Conservation (phyloP, 179 eudicot species). For the Beta corolliflora region DNA sequence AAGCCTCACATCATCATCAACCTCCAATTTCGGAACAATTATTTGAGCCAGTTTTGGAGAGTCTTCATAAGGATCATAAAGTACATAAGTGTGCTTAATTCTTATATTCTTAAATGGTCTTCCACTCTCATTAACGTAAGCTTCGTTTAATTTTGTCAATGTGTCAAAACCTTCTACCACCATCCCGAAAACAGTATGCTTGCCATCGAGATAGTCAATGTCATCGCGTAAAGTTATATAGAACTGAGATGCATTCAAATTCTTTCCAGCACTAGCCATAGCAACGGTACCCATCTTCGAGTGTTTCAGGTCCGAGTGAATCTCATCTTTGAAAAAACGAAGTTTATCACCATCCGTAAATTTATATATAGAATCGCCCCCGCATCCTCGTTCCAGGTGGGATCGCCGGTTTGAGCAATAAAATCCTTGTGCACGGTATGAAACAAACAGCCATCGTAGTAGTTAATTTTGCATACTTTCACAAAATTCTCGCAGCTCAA, state of each 20-base stretch:
- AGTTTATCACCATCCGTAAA: slow-evolving; percentile 83
- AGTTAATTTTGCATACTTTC: slow-evolving; percentile 48
- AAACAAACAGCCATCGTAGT: slow-evolving; percentile 91
- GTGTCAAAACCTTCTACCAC: too few species aligned
- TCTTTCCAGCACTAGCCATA: slow-evolving; percentile 88
- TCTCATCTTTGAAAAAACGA: slow-evolving; percentile 77
- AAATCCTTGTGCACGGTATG: slow-evolving; percentile 92
- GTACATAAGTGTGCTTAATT: too few species aligned
- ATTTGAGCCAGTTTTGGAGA: too few species aligned
- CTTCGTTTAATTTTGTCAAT: too few species aligned
- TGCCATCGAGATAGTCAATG: slow-evolving; percentile 89
- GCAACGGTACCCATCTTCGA: slow-evolving; percentile 74
- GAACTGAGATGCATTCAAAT: slow-evolving; percentile 91
- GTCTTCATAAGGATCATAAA: too few species aligned
- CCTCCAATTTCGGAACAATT: slow-evolving; percentile 27
- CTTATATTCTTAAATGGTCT: too few species aligned
- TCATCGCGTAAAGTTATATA: slow-evolving; percentile 73
- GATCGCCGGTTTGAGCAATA: slow-evolving; percentile 95
- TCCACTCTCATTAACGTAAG: too few species aligned
- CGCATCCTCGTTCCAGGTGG: slow-evolving; percentile 79
- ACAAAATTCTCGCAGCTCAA: neutral
- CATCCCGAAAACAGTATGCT: slow-evolving; percentile 40
- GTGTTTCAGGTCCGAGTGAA: slow-evolving; percentile 68
- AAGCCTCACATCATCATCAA: slow-evolving; percentile 78
- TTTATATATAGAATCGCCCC: slow-evolving; percentile 91